Evolutionary conservation across 768 basidiomycete genomes (phyloP), one percentile per base, ranked within the genome.

Genomic region (Termitomyces sp.): DNA sequence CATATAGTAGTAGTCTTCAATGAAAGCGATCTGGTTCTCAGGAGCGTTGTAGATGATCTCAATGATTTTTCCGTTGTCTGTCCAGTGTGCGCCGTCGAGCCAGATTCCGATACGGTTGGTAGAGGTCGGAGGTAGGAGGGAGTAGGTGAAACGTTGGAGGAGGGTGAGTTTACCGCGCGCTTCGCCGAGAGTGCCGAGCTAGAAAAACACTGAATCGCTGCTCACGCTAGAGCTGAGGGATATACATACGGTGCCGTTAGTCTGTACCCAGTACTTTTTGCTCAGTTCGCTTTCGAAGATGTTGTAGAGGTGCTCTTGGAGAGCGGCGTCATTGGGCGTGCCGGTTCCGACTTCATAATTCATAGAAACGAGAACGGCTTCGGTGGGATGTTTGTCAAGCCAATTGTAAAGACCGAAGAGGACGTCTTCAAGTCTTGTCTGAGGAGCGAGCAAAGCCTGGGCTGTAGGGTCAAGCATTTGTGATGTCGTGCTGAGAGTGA

Each of bases 91-190:
- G 0, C 72, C 68, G 33, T 76, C 72, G 6, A 82, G 73, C 41
- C 74, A 71, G 51, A 80, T 79, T 24, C 79, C 81, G 50, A 78
- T 69, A 26, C 73, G 72, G 40, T 75, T 75, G 20, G 69, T 64
- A 26, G 71, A 70, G 5, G 71, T 64, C 0, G 71, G 38, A 2
- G 79, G 74, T 14, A 82, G 71, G 22, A 77, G 69, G 30, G 69
- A 49, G 58, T 76, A 80, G 30, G 69, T 66, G 65, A 75, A 81
- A 6, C 82, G 77, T 55, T 80, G 77, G 36, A 83, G 73, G 30
- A 82, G 74, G 14, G 75, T 77, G 6, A 81, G 69, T 63, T 81
- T 82, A 20, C 79, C 79, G 3, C 82, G 76, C 1, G 79, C 76
- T 66, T 79, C 72, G 2, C 80, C 79, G 6, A 83, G 71, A 3